A percentile compares a stretch with the other conserved stretches of the same genome.
Conservation (phyloP, 768 basidiomycete species). For the Lentinus tigrinus region DNA sequence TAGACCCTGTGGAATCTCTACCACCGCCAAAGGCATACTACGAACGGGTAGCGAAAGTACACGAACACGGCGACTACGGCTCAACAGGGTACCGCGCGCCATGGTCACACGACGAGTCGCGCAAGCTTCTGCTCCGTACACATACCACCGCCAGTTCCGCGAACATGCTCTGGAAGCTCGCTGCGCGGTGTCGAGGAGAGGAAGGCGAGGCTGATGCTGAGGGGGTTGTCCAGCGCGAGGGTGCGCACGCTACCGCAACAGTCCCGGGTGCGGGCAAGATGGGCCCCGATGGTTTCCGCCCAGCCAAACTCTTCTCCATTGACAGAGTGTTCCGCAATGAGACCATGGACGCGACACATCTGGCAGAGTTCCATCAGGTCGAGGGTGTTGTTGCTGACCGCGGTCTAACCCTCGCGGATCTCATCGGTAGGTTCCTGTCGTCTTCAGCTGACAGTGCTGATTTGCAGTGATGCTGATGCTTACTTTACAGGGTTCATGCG, state of each 20-base stretch:
- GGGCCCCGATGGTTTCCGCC: constrained; percentile 74
- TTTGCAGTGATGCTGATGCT: not conserved
- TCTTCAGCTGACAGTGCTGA: not conserved
- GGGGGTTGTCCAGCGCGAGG: constrained; percentile 15
- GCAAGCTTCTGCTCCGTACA: constrained; percentile 89
- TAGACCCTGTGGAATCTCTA: constrained; percentile 79
- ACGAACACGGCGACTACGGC: constrained; percentile 85
- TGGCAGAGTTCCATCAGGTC: constrained; percentile 99
- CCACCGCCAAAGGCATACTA: constrained; percentile 82
- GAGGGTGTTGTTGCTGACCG: constrained; percentile 98
- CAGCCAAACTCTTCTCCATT: constrained; percentile 94
- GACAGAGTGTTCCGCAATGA: constrained; percentile 99
- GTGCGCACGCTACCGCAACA: constrained; percentile 39
- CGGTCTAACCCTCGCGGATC: constrained; percentile 86
- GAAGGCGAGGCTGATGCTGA: constrained; percentile 27
- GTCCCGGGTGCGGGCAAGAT: constrained; percentile 20
- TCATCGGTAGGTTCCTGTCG: constrained; percentile 67
- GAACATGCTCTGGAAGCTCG: constrained; percentile 91
- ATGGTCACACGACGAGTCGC: constrained; percentile 90
- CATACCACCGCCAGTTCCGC: constrained; percentile 96
- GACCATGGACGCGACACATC: constrained; percentile 95
- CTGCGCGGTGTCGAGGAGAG: constrained; percentile 76
- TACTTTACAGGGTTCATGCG: constrained; percentile 80
- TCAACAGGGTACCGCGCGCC: constrained; percentile 97
- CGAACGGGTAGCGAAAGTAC: constrained; percentile 76